A percentile compares a stretch with the other conserved stretches of the same genome.
phyloP scores from a whole-genome alignment of 352 stramenopile genomes.

The Thalassiosira sp. region DNA sequence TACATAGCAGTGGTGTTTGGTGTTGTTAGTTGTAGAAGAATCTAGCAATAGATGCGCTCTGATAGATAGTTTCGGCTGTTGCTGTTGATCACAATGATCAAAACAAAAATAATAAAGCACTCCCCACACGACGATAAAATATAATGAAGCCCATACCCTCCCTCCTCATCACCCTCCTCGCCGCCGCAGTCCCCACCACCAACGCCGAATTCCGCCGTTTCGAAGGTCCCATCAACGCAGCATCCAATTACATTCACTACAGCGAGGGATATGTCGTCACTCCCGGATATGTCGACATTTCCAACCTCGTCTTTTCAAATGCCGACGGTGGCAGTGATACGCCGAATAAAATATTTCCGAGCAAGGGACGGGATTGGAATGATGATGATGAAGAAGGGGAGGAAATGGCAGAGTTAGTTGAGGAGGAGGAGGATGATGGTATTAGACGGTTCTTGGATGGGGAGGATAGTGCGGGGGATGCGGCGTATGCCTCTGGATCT shows the following conservation, averaged over 20 bases:
- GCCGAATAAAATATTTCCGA: neutral
- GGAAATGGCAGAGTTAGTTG: too few species aligned
- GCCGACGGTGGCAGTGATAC: neutral
- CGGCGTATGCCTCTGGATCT: neutral
- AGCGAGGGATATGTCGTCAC: constrained; percentile 71
- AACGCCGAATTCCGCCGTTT: constrained; percentile 42
- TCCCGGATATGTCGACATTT: constrained; percentile 49
- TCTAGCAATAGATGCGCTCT: too few species aligned
- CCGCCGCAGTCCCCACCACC: neutral
- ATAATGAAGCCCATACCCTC: constrained; percentile 23
- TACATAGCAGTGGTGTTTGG: too few species aligned
- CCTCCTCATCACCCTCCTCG: constrained; percentile 4
- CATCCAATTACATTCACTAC: constrained; percentile 68
- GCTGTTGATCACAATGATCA: too few species aligned
- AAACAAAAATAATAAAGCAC: too few species aligned
- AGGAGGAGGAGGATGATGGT: neutral
- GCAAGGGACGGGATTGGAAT: constrained; percentile 21
- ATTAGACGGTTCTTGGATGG: neutral
- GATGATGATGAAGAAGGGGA: constrained; percentile 30
- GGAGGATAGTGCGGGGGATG: constrained; percentile 20
- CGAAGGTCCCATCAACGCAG: constrained; percentile 41
- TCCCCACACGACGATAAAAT: too few species aligned
- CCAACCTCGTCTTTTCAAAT: constrained; percentile 11
- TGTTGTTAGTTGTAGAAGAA: too few species aligned
- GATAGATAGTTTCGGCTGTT: too few species aligned